Percentiles rank a stretch among this genome's conserved stretches.
phyloP scores from a whole-genome alignment of 2,329 filamentous ascomycete genomes.

The Xylariales sp. region DNA sequence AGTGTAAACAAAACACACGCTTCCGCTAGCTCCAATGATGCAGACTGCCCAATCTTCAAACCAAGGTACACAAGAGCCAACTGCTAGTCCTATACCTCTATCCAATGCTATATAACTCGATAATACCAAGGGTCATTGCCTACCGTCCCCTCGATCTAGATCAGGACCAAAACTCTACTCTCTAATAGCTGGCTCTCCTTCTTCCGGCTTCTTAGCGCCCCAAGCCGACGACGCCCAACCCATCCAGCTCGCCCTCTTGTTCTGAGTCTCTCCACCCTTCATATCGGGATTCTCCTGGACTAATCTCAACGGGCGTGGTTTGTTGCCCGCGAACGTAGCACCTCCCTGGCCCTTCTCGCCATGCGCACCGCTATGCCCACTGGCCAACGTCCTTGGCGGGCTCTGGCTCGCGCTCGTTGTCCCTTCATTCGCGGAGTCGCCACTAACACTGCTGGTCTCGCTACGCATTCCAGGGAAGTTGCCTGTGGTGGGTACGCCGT shows the following conservation, averaged over 20 bases:
- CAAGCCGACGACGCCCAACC: conserved; percentile 45
- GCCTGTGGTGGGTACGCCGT: conserved; percentile 44
- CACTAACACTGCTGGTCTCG: conserved; percentile 60
- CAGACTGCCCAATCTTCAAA: no score
- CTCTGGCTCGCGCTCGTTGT: conserved; percentile 44
- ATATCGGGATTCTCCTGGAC: conserved; percentile 69
- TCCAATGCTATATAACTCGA: no score
- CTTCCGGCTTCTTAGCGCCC: conserved; percentile 44
- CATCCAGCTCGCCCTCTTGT: conserved; percentile 62
- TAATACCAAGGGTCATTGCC: no score
- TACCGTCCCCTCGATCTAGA: no score
- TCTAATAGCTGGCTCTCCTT: no score
- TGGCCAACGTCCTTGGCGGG: conserved; percentile 43
- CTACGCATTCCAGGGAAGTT: conserved; percentile 71
- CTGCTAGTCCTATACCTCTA: no score
- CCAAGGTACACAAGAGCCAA: no score
- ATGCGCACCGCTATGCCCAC: conserved; percentile 13
- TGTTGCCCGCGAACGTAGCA: conserved; percentile 61
- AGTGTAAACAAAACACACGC: no score
- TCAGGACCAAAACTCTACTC: no score
- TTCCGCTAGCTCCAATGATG: no score
- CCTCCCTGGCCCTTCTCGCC: conserved; percentile 51
- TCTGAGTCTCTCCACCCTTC: conserved; percentile 36
- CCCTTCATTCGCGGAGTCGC: conserved; percentile 56
- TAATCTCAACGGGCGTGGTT: conserved; percentile 78